Evolutionary conservation across 257 asterid species (phyloP), one percentile per base, ranked within the genome.

Genomic region (Coffea canephora): DNA sequence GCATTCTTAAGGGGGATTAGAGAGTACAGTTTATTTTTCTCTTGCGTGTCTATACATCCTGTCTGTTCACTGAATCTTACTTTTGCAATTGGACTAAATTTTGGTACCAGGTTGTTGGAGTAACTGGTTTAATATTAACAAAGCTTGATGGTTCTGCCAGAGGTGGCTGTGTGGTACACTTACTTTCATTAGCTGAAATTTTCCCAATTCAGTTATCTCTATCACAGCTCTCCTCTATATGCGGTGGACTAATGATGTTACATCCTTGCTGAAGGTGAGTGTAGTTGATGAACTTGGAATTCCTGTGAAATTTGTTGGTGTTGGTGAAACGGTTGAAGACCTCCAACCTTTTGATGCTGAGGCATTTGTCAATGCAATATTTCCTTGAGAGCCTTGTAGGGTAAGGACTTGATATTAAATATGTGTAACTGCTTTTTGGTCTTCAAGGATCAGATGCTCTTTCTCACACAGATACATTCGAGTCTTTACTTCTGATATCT

Each of bases 111-210:
- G 98, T 95, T 82, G 98, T 93, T 69, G 98, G 98, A 77, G 85
- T 93, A 46, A 95, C 99, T n/a, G 99, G 99, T 79, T 87, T 95
- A 87, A 93, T 95, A 81, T 83, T 95, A 89, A 93, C 99, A 14
- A 95, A 93, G 81, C 97, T 95, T 14, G 99, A 95, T 80, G 99
- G 99, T 69, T 78, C 99, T 48, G 99, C 99, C n/a, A 89, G 97
- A 89, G 99, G 99, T 82, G 99, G 99, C 78, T 95, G 99, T 75
- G 97, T 95, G 97, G 99, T 95, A 85, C 74, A 80, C 78, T 77
- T 66, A 50, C 50, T 39, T 46, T 71, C 27, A 36, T 86, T 8
- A 65, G 46, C 10, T 55, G 34, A 34, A 10, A 2, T 23, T 59
- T 10, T 49, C 68, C 39, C 3, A 8, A 7, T 69, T 36, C 19